phyloP scores from a whole-genome alignment of 441 rosid genomes.

The Aquilaria agallochum region DNA sequence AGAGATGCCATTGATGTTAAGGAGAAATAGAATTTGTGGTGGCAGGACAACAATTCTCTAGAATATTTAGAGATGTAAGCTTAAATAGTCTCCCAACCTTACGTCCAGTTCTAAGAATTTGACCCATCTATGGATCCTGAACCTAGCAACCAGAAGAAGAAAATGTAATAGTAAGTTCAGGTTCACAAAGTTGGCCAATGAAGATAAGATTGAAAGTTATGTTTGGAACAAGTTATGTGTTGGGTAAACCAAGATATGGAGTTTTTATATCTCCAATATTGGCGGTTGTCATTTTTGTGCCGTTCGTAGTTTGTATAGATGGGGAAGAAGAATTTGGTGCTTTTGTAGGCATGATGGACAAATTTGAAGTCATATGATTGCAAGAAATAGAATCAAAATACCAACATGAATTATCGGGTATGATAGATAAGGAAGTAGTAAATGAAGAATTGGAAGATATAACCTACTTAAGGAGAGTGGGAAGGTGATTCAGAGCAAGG shows the following conservation, averaged over 20 bases:
- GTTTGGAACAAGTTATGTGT: neutral
- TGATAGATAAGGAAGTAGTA: neutral
- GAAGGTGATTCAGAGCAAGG: neutral
- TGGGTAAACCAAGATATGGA: neutral
- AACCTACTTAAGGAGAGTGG: neutral
- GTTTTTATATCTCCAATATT: neutral
- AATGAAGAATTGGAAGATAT: neutral
- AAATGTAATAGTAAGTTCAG: neutral
- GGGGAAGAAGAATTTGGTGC: neutral
- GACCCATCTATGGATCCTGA: constrained; percentile 1
- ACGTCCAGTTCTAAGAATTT: constrained; percentile 2
- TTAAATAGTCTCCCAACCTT: constrained; percentile 7
- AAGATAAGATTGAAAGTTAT: constrained; percentile 10
- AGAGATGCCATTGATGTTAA: neutral
- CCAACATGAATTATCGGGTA: neutral
- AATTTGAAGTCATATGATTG: constrained; percentile 9
- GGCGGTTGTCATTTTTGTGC: neutral
- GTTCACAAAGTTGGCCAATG: neutral
- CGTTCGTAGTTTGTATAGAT: neutral
- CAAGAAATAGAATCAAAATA: neutral
- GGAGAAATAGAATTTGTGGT: neutral
- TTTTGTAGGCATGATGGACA: neutral
- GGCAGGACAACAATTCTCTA: neutral
- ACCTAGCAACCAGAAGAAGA: constrained; percentile 6
- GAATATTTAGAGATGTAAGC: constrained; percentile 2